A percentile compares a stretch with the other conserved stretches of the same genome.
phyloP scores from a whole-genome alignment of 2,329 filamentous ascomycete genomes.

The Talaromyces sp. region DNA sequence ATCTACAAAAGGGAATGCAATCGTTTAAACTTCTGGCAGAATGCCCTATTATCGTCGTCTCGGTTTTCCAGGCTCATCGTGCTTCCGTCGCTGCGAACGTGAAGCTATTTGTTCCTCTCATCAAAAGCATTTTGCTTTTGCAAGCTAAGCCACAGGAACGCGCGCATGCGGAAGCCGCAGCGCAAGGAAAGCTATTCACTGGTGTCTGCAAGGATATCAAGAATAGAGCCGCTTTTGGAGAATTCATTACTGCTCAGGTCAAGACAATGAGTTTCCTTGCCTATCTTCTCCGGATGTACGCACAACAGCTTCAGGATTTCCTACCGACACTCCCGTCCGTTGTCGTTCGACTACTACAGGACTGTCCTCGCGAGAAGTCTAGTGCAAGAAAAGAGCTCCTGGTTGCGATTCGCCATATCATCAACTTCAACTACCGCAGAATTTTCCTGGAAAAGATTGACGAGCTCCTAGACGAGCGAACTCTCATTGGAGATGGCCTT shows the following conservation, averaged over 20 bases:
- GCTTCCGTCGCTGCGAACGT: slow-evolving; percentile 76
- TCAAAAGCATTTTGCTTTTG: slow-evolving; percentile 80
- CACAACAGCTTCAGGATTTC: slow-evolving; percentile 82
- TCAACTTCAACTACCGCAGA: slow-evolving; percentile 96
- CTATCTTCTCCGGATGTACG: slow-evolving; percentile 83
- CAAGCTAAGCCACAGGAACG: slow-evolving; percentile 91
- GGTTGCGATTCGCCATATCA: slow-evolving; percentile 95
- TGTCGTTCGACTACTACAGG: slow-evolving; percentile 82
- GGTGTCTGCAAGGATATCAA: slow-evolving; percentile 91
- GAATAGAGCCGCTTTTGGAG: slow-evolving; percentile 88
- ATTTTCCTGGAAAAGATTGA: slow-evolving; percentile 95
- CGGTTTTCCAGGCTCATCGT: slow-evolving; percentile 91
- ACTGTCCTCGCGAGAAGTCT: slow-evolving; percentile 92
- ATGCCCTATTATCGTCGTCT: slow-evolving; percentile 97
- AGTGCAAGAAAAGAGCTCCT: slow-evolving; percentile 89
- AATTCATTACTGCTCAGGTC: slow-evolving; percentile 96
- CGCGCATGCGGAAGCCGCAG: slow-evolving; percentile 78
- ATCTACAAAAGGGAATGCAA: slow-evolving; percentile 87
- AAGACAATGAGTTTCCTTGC: slow-evolving; percentile 99
- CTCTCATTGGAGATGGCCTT: slow-evolving; percentile 87
- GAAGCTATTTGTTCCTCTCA: slow-evolving; percentile 84
- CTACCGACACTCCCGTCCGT: slow-evolving; percentile 79
- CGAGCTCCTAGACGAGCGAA: slow-evolving; percentile 87
- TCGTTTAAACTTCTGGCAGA: slow-evolving; percentile 98
- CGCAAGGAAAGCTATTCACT: slow-evolving; percentile 76